Percentiles rank a stretch among this genome's conserved stretches.
These are phyloP conservation scores for Colletotrichum higginsianum DNA, from an alignment of 2,329 filamentous ascomycete species.

Conservation along the genomic window DNA sequence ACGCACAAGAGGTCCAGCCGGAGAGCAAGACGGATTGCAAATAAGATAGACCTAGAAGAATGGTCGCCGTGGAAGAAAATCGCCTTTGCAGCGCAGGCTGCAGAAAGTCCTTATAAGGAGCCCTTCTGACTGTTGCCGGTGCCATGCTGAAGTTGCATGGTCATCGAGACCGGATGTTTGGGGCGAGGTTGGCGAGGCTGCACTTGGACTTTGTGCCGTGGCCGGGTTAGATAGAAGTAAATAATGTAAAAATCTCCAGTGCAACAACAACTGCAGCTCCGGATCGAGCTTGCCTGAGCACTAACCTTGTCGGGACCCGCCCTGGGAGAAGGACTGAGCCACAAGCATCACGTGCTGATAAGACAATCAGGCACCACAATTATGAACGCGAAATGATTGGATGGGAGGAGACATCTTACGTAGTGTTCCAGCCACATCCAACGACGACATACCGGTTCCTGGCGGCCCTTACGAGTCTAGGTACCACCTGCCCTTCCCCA, in stretches of 20 bases:
- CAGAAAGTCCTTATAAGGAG: slow-evolving; percentile 88
- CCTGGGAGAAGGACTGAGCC: slow-evolving; percentile 5
- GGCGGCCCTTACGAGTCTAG: slow-evolving; percentile 5
- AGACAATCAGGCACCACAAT: slow-evolving; percentile 27
- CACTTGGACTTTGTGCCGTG: slow-evolving; percentile 38
- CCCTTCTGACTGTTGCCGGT: slow-evolving; percentile 67
- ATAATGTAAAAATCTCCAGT: slow-evolving; percentile 43
- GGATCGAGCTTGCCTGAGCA: slow-evolving; percentile 24
- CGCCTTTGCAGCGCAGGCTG: slow-evolving; percentile 90
- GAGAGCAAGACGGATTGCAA: slow-evolving; percentile 79
- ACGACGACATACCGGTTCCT: slow-evolving; percentile 39
- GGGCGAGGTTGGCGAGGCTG: slow-evolving; percentile 45
- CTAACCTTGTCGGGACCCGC: slow-evolving; percentile 14
- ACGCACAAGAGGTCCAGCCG: slow-evolving; percentile 78
- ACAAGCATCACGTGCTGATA: slow-evolving; percentile 29
- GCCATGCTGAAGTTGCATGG: slow-evolving; percentile 67
- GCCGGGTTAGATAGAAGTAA: slow-evolving; percentile 44
- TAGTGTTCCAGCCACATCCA: slow-evolving; percentile 40
- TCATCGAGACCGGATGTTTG: slow-evolving; percentile 51
- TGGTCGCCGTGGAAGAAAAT: slow-evolving; percentile 83
- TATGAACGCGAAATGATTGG: slow-evolving; percentile 35
- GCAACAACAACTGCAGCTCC: slow-evolving; percentile 40
- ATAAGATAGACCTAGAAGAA: slow-evolving; percentile 81
- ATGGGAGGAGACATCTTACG: slow-evolving; percentile 21
- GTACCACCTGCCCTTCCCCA: neutral